A percentile compares a stretch with the other conserved stretches of the same genome.
phyloP scores from a whole-genome alignment of 352 stramenopile genomes.

The Aphanomyces stellatus region DNA sequence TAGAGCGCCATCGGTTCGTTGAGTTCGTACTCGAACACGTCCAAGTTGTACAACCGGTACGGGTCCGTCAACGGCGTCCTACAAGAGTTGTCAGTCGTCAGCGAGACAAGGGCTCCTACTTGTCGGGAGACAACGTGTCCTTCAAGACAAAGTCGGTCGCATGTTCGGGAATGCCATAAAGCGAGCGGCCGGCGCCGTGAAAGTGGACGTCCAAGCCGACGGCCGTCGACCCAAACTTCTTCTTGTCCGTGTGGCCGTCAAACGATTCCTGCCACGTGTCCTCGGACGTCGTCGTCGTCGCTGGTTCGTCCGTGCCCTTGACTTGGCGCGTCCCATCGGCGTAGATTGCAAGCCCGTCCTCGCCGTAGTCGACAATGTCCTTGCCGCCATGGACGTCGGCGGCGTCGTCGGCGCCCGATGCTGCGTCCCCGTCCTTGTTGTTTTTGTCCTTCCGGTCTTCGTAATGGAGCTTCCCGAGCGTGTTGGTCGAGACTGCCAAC shows the following conservation, averaged over 20 bases:
- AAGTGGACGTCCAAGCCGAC: slow-evolving; percentile 96
- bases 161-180: slow-evolving; percentile 98
- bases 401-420: slow-evolving; percentile 25
- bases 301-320: slow-evolving; percentile 30
- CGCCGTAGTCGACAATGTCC: slow-evolving; percentile 95
- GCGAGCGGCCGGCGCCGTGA: slow-evolving; percentile 47
- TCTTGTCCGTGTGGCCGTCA: slow-evolving; percentile 84
- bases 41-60: slow-evolving; percentile 98
- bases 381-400: slow-evolving; percentile 81
- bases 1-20: slow-evolving; percentile 99
- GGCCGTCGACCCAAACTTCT: slow-evolving; percentile 83
- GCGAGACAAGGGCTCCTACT: slow-evolving; percentile 14
- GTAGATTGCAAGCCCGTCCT: slow-evolving; percentile 97
- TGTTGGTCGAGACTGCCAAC: slow-evolving; percentile 58
- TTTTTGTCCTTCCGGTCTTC: slow-evolving; percentile 68
- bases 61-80: slow-evolving; percentile 77
- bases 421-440: slow-evolving; percentile 20
- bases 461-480: slow-evolving; percentile 60
- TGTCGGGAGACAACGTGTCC: slow-evolving; percentile 66
- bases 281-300: slow-evolving; percentile 21
- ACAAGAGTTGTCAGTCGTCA: neutral
- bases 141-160: slow-evolving; percentile 91
- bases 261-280: slow-evolving; percentile 93
- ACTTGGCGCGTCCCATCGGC: slow-evolving; percentile 87
- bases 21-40: slow-evolving; percentile 99